phyloP scores from a whole-genome alignment of 2,329 filamentous ascomycete genomes.

The Botrytis galanthina region DNA sequence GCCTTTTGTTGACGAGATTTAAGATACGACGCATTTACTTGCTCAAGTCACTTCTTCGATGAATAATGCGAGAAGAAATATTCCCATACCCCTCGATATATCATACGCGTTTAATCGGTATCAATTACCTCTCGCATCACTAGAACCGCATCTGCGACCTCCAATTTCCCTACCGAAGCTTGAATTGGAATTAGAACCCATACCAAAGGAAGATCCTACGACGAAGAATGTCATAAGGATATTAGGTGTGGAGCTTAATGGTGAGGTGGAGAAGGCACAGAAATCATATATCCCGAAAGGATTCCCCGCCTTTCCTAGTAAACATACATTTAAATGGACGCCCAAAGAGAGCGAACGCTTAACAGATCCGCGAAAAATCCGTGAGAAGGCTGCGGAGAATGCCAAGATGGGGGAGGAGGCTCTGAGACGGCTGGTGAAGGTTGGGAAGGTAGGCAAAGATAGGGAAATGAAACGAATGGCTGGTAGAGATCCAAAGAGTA shows the following conservation, averaged over 20 bases:
- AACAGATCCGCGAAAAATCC: conserved; percentile 55
- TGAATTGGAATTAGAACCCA: conserved; percentile 38
- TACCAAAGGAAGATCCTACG: conserved; percentile 43
- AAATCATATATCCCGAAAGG: conserved; percentile 56
- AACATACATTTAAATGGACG: conserved; percentile 62
- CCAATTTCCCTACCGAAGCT: conserved; percentile 45
- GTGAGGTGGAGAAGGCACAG: conserved; percentile 54
- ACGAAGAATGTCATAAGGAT: conserved; percentile 42
- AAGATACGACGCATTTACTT: conserved; percentile 37
- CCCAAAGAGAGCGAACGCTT: conserved; percentile 47
- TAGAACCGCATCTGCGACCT: conserved; percentile 56
- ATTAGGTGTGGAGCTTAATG: conserved; percentile 55
- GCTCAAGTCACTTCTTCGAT: conserved; percentile 36
- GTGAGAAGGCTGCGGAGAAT: conserved; percentile 57
- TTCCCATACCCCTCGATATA: conserved; percentile 57
- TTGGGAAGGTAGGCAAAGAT: conserved; percentile 62
- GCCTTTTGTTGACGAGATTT: conserved; percentile 22
- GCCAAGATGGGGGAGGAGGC: conserved; percentile 63
- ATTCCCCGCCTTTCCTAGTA: conserved; percentile 62
- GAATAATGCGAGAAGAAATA: conserved; percentile 44
- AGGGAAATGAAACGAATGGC: conserved; percentile 60
- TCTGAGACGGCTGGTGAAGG: conserved; percentile 56
- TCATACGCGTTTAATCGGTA: conserved; percentile 51
- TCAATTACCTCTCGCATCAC: conserved; percentile 50
- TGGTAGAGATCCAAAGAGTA: conserved; percentile 48